phyloP scores from a whole-genome alignment of 2,329 filamentous ascomycete species.

The Fusarium penzigii region DNA sequence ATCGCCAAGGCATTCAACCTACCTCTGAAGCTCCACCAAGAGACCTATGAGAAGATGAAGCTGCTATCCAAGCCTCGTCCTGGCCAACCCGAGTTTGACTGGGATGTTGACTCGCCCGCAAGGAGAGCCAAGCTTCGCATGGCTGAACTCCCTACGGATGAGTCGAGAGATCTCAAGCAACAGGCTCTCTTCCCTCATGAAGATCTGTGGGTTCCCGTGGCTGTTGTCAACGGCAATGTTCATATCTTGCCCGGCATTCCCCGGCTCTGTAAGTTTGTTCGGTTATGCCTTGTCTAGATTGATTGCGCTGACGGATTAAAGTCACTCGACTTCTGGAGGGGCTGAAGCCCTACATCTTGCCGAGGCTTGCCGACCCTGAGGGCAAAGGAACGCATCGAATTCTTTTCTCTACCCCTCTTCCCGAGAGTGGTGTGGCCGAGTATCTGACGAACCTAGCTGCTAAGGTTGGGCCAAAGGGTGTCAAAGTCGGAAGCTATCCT shows the following conservation, averaged over 20 bases:
- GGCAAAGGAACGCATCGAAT: slow-evolving; percentile 79
- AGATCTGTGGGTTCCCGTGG: slow-evolving; percentile 87
- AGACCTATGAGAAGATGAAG: slow-evolving; percentile 82
- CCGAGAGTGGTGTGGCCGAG: slow-evolving; percentile 81
- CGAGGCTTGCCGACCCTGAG: slow-evolving; percentile 75
- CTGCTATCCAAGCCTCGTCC: slow-evolving; percentile 72
- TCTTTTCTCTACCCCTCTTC: slow-evolving; percentile 81
- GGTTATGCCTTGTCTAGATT: background rate
- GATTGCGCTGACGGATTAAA: slow-evolving; percentile 28
- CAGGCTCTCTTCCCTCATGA: slow-evolving; percentile 80
- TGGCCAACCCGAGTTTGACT: slow-evolving; percentile 75
- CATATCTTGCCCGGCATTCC: slow-evolving; percentile 93
- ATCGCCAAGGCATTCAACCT: slow-evolving; percentile 88
- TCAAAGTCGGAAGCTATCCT: slow-evolving; percentile 96
- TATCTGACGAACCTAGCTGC: slow-evolving; percentile 80
- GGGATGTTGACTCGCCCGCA: slow-evolving; percentile 78
- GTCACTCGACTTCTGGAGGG: slow-evolving; percentile 76
- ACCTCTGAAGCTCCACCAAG: slow-evolving; percentile 73
- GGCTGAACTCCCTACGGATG: slow-evolving; percentile 82
- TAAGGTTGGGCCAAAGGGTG: slow-evolving; percentile 70
- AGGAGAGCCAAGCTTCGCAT: slow-evolving; percentile 85
- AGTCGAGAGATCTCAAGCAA: slow-evolving; percentile 60
- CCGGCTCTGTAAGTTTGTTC: slow-evolving; percentile 60
- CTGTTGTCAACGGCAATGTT: slow-evolving; percentile 87
- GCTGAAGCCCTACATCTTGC: slow-evolving; percentile 68